These are phyloP conservation scores for Multifurca ochricompacta DNA, from an alignment of 768 basidiomycete genomes.

Conservation along the genomic window DNA sequence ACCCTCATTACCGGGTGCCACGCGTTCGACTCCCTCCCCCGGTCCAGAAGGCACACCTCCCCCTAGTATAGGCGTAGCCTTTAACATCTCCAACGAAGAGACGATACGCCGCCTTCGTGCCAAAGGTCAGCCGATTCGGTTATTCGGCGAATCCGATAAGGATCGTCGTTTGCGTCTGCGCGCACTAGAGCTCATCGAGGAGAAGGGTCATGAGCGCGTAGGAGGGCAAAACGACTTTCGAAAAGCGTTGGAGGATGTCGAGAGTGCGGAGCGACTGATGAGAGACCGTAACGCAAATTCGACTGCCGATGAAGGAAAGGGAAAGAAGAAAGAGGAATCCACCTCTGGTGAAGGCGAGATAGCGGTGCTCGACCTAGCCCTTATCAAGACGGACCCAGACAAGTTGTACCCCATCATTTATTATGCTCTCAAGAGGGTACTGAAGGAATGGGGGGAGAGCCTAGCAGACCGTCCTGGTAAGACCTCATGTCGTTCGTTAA, in stretches of 20 bases:
- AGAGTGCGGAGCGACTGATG: conserved; percentile 63
- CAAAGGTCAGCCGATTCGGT: conserved; percentile 89
- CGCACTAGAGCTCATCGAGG: conserved; percentile 92
- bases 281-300: conserved; percentile 40
- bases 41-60: conserved; percentile 37
- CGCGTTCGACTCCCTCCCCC: conserved; percentile 27
- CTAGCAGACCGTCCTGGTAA: conserved; percentile 90
- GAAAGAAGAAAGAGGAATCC: conserved; percentile 53
- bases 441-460: conserved; percentile 95
- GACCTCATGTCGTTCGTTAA: conserved; percentile 22
- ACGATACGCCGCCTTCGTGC: conserved; percentile 79
- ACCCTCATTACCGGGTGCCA: conserved; percentile 23
- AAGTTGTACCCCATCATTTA: conserved; percentile 97
- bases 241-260: conserved; percentile 80
- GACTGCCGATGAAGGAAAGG: conserved; percentile 37
- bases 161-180: conserved; percentile 84
- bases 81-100: conserved; percentile 93
- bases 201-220: conserved; percentile 69
- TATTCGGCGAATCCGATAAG: conserved; percentile 95
- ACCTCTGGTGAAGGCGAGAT: conserved; percentile 34
- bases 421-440: conserved; percentile 82
- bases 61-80: conserved; percentile 32
- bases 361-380: conserved; percentile 57
- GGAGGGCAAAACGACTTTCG: conserved; percentile 95
- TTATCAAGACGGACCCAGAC: conserved; percentile 88